phyloP scores from a whole-genome alignment of 2,329 filamentous ascomycete species.

The Phaeosphaeriaceae sp. region DNA sequence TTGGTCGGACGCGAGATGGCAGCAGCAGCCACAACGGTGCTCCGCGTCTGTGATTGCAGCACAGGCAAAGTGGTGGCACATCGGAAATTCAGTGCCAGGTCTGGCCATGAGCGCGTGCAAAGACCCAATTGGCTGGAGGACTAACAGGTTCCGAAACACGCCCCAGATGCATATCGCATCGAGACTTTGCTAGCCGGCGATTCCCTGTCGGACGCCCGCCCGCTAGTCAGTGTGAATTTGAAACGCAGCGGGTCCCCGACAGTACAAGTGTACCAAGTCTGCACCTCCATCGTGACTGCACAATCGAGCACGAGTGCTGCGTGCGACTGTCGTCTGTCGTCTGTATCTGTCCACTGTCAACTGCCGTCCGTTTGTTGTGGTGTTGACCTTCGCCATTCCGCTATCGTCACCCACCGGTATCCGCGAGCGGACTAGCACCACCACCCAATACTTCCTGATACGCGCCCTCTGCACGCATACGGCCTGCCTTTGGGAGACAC shows the following conservation, averaged over 20 bases:
- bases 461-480: not conserved
- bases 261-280: not conserved
- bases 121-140: constrained; percentile 1
- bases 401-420: not conserved
- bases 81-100: not conserved
- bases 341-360: too few species aligned
- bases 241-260: constrained; percentile 12
- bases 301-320: not conserved
- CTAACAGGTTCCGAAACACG: constrained; percentile 10
- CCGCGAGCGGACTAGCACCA: not conserved
- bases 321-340: not conserved
- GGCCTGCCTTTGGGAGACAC: not conserved
- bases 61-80: constrained; percentile 4
- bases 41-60: constrained; percentile 7
- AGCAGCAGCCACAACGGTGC: not conserved
- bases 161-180: constrained; percentile 7
- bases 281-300: not conserved
- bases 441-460: not conserved
- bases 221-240: constrained; percentile 17
- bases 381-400: not conserved
- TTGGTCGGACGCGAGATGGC: not conserved
- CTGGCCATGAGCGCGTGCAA: not conserved
- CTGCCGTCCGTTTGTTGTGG: not conserved
- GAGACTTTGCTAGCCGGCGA: constrained; percentile 10
- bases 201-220: constrained; percentile 13